A percentile compares a stretch with the other conserved stretches of the same genome.
Evolutionary conservation across 2,329 filamentous ascomycete genomes (phyloP).

Genomic region (Clarireedia paspali): DNA sequence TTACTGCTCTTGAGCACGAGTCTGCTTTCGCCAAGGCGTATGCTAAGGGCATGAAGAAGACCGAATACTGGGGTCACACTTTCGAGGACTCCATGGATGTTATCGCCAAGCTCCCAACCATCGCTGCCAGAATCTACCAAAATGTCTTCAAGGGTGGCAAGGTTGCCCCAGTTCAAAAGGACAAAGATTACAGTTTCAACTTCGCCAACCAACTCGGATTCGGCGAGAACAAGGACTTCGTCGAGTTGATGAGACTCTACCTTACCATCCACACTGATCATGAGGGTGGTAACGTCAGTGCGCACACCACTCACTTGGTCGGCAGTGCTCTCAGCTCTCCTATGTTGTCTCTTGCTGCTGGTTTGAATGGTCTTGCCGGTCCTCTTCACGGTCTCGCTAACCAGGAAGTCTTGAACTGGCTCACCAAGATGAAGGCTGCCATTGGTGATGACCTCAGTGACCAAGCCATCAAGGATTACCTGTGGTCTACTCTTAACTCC

Average conservation of each 20-base stretch:
- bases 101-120: slow-evolving; percentile 98
- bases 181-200: slow-evolving; percentile 99
- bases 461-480: slow-evolving; percentile 94
- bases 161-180: slow-evolving; percentile 90
- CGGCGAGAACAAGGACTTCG: slow-evolving; percentile 87
- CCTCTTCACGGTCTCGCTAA: slow-evolving; percentile 98
- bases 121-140: slow-evolving; percentile 98
- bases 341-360: slow-evolving; percentile 91
- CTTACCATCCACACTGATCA: slow-evolving; percentile 99
- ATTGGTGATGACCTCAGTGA: slow-evolving; percentile 94
- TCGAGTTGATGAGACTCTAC: slow-evolving; percentile 98
- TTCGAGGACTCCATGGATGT: slow-evolving; percentile 99
- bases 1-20: slow-evolving; percentile 97
- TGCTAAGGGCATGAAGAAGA: slow-evolving; percentile 98
- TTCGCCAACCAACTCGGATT: slow-evolving; percentile 99
- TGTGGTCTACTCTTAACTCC: slow-evolving; percentile 93
- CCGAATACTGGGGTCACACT: slow-evolving; percentile 98
- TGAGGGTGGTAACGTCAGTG: slow-evolving; percentile 98
- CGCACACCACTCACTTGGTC: slow-evolving; percentile 97
- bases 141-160: slow-evolving; percentile 99
- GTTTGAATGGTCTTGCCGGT: slow-evolving; percentile 95
- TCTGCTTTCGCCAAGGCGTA: slow-evolving; percentile 98
- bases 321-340: slow-evolving; percentile 94
- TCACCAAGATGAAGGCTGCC: slow-evolving; percentile 95
- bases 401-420: slow-evolving; percentile 99